phyloP scores from a whole-genome alignment of 2,329 filamentous ascomycete species.

The Sporothrix pallida region DNA sequence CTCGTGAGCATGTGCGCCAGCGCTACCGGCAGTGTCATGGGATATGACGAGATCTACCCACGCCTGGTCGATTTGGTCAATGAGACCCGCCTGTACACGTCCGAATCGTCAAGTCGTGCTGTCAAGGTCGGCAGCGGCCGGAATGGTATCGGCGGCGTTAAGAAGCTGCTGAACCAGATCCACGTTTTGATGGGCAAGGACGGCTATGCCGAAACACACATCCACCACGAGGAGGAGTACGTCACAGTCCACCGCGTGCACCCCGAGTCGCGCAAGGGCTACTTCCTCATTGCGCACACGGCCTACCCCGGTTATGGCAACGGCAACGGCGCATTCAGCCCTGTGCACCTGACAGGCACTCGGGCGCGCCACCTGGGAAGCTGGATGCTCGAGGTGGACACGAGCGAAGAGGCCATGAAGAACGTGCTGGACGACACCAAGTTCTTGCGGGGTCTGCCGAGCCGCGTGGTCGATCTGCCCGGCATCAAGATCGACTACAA shows the following conservation, averaged over 20 bases:
- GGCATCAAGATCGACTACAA: slow-evolving; percentile 75
- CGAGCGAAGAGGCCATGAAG: slow-evolving; percentile 70
- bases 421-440: slow-evolving; percentile 71
- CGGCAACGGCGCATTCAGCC: slow-evolving; percentile 78
- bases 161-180: slow-evolving; percentile 92
- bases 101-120: slow-evolving; percentile 63
- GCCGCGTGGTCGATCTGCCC: slow-evolving; percentile 74
- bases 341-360: slow-evolving; percentile 82
- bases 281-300: slow-evolving; percentile 94
- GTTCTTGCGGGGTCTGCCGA: slow-evolving; percentile 81
- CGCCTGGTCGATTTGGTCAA: slow-evolving; percentile 90
- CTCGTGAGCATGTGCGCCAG: slow-evolving; percentile 96
- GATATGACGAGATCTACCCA: slow-evolving; percentile 96
- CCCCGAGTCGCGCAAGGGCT: slow-evolving; percentile 87
- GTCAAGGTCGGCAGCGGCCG: slow-evolving; percentile 73
- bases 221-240: slow-evolving; percentile 95
- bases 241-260: slow-evolving; percentile 96
- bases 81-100: slow-evolving; percentile 83
- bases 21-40: slow-evolving; percentile 94
- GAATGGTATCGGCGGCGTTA: slow-evolving; percentile 85
- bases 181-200: slow-evolving; percentile 96
- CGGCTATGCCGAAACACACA: slow-evolving; percentile 91
- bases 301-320: slow-evolving; percentile 91
- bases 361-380: slow-evolving; percentile 84
- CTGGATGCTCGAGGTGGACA: slow-evolving; percentile 90